Evolutionary conservation across 148 eudicot genomes (phyloP).

Genomic region (Cornus controversa): DNA sequence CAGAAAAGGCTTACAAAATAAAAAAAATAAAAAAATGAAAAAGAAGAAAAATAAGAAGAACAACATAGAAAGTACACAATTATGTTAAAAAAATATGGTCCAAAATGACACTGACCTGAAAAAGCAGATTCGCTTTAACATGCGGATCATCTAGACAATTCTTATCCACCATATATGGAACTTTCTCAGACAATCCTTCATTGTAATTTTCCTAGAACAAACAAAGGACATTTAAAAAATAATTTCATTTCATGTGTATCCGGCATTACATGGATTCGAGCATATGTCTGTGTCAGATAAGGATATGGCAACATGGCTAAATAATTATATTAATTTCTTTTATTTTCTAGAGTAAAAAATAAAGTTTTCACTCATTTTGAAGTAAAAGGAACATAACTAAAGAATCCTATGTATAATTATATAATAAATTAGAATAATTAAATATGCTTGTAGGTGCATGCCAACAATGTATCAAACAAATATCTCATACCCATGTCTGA

Average conservation of each 20-base stretch:
- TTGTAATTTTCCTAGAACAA: conserved; percentile 77
- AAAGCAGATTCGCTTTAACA: conserved; percentile 89
- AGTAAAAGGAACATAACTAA: too few relatives aligned
- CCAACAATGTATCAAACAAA: too few relatives aligned
- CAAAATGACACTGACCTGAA: conserved; percentile 50
- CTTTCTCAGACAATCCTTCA: conserved; percentile 61
- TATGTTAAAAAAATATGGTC: neutral
- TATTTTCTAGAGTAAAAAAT: too few relatives aligned
- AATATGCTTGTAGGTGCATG: too few relatives aligned
- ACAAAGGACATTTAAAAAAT: conserved; percentile 8
- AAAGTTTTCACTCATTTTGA: too few relatives aligned
- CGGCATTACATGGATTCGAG: too few relatives aligned
- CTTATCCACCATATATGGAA: conserved; percentile 69
- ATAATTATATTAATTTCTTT: too few relatives aligned
- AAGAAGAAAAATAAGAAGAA: neutral
- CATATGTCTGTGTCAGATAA: too few relatives aligned
- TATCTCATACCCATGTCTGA: too few relatives aligned
- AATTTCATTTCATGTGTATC: neutral
- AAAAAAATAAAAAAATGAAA: neutral
- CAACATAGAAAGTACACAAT: neutral
- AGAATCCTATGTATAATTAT: too few relatives aligned
- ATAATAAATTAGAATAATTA: too few relatives aligned
- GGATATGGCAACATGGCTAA: too few relatives aligned
- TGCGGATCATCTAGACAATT: conserved; percentile 95
- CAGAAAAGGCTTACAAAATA: neutral